Base-by-base conservation (phyloP, 1,139 yeast species). In the Arxiozyma bovina region DNA sequence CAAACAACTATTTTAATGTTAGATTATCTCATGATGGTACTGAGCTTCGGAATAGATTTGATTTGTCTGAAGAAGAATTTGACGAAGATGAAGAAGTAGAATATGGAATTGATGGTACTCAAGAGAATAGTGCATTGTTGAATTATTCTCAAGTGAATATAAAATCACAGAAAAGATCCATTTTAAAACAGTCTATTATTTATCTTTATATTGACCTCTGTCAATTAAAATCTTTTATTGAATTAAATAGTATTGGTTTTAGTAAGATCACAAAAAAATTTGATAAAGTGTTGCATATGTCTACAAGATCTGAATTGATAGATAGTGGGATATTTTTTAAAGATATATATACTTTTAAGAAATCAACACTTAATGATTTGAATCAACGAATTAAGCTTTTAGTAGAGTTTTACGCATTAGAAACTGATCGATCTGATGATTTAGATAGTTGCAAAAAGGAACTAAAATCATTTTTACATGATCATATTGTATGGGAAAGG, bases 401-500 rank as follows among this genome's bases (percentile, higher is more conserved):
- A 48, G 74, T 78, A 49, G 76, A 77, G 55, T 74, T 79, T 20
- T 82, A 79, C 57, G 70, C 77, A 3, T 64, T 70, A 4, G 69
- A 75, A 45, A 74, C 75, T 4, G 63, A 63, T 18, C 66, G 65
- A 51, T 53, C 63, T 2, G 59, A 61, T 43, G 58, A 65, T 42
- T 41, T 70, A 2, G 68, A 65, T 11, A 61, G 59, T 7, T 67
- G 70, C 48, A 60, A 61, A 48, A 57, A 60, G 34, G 84, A 80
- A 61, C 72, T 84, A 59, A 81, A 83, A 51, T 77, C 84, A 5
- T 82, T 78, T 61, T 72, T 84, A 57, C 77, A 87, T 64, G 90
- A 84, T 58, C 87, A 83, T 63, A 85, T 84, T 51, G 87, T 84
- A 15, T 84, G 88, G 86, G 88, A 83, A 66, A 75, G 89, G 71